Evolutionary conservation across 176 grass and related monocot genomes (phyloP).

Genomic region (Eleusine coracana): DNA sequence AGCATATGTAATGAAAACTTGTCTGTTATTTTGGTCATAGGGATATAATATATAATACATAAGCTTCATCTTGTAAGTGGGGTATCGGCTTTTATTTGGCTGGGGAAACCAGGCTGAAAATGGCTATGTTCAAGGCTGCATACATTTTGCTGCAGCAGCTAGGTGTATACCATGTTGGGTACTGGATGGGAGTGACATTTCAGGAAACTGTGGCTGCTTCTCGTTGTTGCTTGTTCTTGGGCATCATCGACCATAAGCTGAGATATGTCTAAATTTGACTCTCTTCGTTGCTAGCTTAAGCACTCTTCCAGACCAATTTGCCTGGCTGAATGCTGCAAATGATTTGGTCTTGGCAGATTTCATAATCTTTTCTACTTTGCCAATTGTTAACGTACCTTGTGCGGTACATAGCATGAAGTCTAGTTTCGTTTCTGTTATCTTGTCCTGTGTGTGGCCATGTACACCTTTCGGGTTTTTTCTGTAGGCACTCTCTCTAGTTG

Average conservation of each 20-base stretch:
- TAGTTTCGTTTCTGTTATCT: slow-evolving; percentile 7
- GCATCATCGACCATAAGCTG: not conserved
- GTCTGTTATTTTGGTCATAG: too few relatives aligned
- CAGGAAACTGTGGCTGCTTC: not conserved
- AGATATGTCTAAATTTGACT: not conserved
- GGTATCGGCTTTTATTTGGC: not conserved
- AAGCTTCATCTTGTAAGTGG: not conserved
- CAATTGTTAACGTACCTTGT: not conserved
- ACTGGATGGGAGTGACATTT: slow-evolving; percentile 9
- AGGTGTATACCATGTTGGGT: not conserved
- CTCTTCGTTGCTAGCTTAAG: slow-evolving; percentile 2
- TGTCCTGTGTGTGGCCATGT: too few relatives aligned
- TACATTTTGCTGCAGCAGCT: not conserved
- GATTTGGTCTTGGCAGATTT: not conserved
- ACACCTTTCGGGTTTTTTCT: too few relatives aligned
- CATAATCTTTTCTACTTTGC: not conserved
- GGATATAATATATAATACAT: too few relatives aligned
- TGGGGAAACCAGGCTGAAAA: not conserved
- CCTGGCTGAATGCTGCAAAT: not conserved
- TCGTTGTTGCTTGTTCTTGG: not conserved
- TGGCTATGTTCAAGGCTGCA: slow-evolving; percentile 1
- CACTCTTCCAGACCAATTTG: too few relatives aligned
- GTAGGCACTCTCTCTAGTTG: too few relatives aligned
- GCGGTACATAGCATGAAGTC: not conserved
- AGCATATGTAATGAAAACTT: too few relatives aligned